A percentile compares a stretch with the other conserved stretches of the same genome.
Evolutionary conservation across 306 rosid genomes (phyloP).

Genomic region (Bauhinia variegata): DNA sequence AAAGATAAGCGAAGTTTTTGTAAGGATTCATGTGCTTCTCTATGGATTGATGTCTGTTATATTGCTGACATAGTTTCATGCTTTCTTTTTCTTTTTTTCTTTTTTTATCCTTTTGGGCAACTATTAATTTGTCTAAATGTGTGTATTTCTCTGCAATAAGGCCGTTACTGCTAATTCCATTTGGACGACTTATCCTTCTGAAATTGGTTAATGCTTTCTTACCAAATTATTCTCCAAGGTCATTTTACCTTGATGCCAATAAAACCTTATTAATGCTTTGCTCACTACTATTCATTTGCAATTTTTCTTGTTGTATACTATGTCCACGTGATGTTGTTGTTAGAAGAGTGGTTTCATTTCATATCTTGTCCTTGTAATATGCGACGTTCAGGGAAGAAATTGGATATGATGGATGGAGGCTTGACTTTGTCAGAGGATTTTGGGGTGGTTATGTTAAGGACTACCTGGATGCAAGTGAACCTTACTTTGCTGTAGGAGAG

Average conservation of each 20-base stretch:
- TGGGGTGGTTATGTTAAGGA: conserved; percentile 99
- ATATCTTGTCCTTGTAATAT: conserved; percentile 7
- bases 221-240: neutral
- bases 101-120: no score
- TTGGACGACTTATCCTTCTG: neutral
- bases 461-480: conserved; percentile 79
- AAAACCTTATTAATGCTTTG: neutral
- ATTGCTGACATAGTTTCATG: no score
- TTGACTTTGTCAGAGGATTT: conserved; percentile 94
- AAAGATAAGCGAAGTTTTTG: neutral
- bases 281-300: neutral
- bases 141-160: no score
- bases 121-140: no score
- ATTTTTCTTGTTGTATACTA: conserved; percentile 12
- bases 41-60: no score
- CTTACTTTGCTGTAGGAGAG: conserved; percentile 89
- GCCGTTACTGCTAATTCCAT: no score
- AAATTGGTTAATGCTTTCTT: no score
- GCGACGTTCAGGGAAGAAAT: conserved; percentile 69
- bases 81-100: no score
- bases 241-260: conserved; percentile 5
- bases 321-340: conserved; percentile 8
- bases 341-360: neutral
- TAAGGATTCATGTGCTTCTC: neutral
- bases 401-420: conserved; percentile 97